Evolutionary conservation across 2,329 filamentous ascomycete species (phyloP), one percentile per base, ranked within the genome.

Genomic region (Sporothrix euskadiensis): DNA sequence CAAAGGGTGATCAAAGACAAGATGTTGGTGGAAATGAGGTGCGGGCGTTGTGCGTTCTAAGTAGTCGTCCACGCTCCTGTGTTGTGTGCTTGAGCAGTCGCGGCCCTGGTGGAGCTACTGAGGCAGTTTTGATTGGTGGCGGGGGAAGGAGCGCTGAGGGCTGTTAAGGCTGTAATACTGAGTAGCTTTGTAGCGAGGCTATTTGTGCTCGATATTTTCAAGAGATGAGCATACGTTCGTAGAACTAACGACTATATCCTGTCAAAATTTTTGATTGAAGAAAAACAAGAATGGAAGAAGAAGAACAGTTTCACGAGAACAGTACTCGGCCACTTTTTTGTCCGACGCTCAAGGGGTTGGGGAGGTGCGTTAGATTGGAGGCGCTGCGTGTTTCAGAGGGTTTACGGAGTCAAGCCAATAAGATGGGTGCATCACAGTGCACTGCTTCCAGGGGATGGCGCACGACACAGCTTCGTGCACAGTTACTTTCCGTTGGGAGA

Each of bases 101-200:
- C 68, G 32, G 68, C 68, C 68, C 39, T 4, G 14, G 72, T 68
- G 69, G 73, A 63, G 63, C 41, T 9, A 14, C 39, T 75, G 73
- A 75, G 73, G 71, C 68, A 73, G 75, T 75, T 75, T 75, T 71
- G 32, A 75, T 74, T 75, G 75, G 75, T 47, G 39, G 57, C 56
- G n/a, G 65, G 44, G 39, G 47, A 69, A 22, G 30, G 52, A n/a
- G 65, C 39, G 39, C 54, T 68, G 47, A 57, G 56, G 19, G 26
- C 19, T 26, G 16, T 26, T 26, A 26, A 26, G 26, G 26, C 26
- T 26, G 26, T 26, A 26, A 26, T 26, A 26, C 35, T 35, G 39
- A 22, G 19, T 4, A 35, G 35, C 35, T n/a, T 47, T 30, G 19
- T n/a, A n/a, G 41, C 41, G 22, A 66, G 39, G 56, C 32, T 70